Evolutionary conservation across 2,329 filamentous ascomycete species (phyloP).

Genomic region (Talaromyces sp.): DNA sequence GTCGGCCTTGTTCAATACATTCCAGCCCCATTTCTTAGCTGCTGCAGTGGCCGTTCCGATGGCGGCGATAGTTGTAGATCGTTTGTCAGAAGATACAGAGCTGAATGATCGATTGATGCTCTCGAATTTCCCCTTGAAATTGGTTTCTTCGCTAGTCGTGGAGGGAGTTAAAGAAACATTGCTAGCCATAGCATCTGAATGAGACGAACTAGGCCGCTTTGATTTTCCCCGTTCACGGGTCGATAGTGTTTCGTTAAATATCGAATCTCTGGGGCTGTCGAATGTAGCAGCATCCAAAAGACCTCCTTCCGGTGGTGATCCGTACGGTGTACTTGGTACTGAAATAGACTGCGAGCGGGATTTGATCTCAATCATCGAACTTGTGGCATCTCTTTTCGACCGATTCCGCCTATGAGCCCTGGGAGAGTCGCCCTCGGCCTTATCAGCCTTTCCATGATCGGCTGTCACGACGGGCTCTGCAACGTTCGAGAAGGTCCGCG

Average conservation of each 20-base stretch:
- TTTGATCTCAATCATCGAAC: slow-evolving; percentile 67
- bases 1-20: slow-evolving; percentile 47
- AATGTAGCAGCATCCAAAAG: slow-evolving; percentile 35
- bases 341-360: slow-evolving; percentile 58
- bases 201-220: slow-evolving; percentile 29
- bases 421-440: slow-evolving; percentile 55
- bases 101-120: slow-evolving; percentile 28
- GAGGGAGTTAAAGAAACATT: slow-evolving; percentile 10
- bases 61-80: slow-evolving; percentile 42
- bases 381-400: slow-evolving; percentile 58
- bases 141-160: slow-evolving; percentile 26
- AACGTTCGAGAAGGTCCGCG: slow-evolving; percentile 60
- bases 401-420: slow-evolving; percentile 36
- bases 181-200: slow-evolving; percentile 25
- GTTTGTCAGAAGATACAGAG: slow-evolving; percentile 33
- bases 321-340: slow-evolving; percentile 47
- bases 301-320: slow-evolving; percentile 41
- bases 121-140: slow-evolving; percentile 31
- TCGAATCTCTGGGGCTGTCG: slow-evolving; percentile 24
- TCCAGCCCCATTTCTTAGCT: slow-evolving; percentile 60
- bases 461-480: slow-evolving; percentile 65
- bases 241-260: slow-evolving; percentile 22
- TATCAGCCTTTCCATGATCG: slow-evolving; percentile 64
- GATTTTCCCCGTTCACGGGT: slow-evolving; percentile 11
- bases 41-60: slow-evolving; percentile 53